A percentile compares a stretch with the other conserved stretches of the same genome.
Conservation (phyloP, 352 stramenopile species). For the Phytophthora kernoviae region DNA sequence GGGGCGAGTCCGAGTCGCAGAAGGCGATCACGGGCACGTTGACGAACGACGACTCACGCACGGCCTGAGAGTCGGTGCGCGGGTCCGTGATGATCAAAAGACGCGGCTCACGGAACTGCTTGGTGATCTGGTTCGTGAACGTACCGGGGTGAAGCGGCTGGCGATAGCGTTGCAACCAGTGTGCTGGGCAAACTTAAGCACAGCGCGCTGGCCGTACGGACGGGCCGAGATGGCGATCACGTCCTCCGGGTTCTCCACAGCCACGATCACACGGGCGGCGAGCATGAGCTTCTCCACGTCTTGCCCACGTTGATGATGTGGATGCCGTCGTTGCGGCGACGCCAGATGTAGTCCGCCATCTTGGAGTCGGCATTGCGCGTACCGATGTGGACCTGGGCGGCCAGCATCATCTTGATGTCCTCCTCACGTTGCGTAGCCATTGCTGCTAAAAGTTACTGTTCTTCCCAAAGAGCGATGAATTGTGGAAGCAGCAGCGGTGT, state of each 20-base stretch:
- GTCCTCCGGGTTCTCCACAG: slow-evolving; percentile 99
- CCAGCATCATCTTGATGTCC: slow-evolving; percentile 99
- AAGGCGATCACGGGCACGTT: slow-evolving; percentile 99
- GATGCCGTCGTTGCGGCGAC: slow-evolving; percentile 97
- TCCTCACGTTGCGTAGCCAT: slow-evolving; percentile 95
- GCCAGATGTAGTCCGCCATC: slow-evolving; percentile 99
- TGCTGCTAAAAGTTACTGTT: slow-evolving; percentile 59
- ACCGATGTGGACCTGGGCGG: slow-evolving; percentile 99
- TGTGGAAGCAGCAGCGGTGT: slow-evolving; percentile 15
- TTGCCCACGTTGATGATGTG: slow-evolving; percentile 99
- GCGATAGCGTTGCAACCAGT: slow-evolving; percentile 97
- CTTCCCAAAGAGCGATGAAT: slow-evolving; percentile 57
- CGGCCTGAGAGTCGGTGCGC: slow-evolving; percentile 96
- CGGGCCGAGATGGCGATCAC: slow-evolving; percentile 99
- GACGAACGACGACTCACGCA: slow-evolving; percentile 98
- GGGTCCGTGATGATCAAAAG: slow-evolving; percentile 99
- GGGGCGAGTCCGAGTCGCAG: slow-evolving; percentile 99
- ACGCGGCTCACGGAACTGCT: slow-evolving; percentile 99
- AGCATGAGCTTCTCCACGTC: slow-evolving; percentile 99
- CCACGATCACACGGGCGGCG: slow-evolving; percentile 98
- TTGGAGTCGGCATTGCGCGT: slow-evolving; percentile 98
- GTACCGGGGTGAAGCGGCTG: slow-evolving; percentile 99
- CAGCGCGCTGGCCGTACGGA: slow-evolving; percentile 99
- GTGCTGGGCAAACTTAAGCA: slow-evolving; percentile 99
- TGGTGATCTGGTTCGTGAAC: slow-evolving; percentile 99